These are phyloP conservation scores for Sphagnum tenellum DNA, from an alignment of 225 moss, liverwort and hornwort species.

Conservation along the genomic window DNA sequence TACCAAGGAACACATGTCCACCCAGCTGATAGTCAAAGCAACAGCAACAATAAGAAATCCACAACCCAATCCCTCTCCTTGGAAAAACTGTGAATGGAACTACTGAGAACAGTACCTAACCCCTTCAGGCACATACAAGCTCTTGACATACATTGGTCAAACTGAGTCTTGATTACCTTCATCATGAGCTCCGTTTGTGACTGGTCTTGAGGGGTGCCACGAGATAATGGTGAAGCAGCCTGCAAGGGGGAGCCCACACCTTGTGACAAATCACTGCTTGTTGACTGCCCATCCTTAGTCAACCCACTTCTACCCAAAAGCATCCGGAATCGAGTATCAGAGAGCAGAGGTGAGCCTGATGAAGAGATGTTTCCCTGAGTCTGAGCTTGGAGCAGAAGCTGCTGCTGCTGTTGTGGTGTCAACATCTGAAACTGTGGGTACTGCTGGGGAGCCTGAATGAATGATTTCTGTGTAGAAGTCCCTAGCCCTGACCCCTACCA, in stretches of 20 bases:
- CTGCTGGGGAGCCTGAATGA: constrained; percentile 62
- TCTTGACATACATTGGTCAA: too few relatives aligned
- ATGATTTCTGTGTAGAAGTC: constrained; percentile 71
- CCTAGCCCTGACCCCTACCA: too few relatives aligned
- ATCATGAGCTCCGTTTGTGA: constrained; percentile 62
- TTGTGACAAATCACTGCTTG: constrained; percentile 72
- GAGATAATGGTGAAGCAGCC: constrained; percentile 77
- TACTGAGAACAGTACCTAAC: too few relatives aligned
- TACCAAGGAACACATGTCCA: too few relatives aligned
- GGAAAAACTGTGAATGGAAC: too few relatives aligned
- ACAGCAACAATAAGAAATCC: too few relatives aligned
- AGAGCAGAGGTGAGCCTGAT: constrained; percentile 75
- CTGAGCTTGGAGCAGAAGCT: constrained; percentile 72
- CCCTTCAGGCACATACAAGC: too few relatives aligned
- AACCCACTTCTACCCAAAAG: constrained; percentile 58
- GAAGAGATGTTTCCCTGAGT: constrained; percentile 64
- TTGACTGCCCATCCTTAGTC: constrained; percentile 82
- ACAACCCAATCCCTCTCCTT: too few relatives aligned
- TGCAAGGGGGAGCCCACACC: constrained; percentile 97
- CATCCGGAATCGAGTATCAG: constrained; percentile 85
- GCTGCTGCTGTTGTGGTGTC: constrained; percentile 56
- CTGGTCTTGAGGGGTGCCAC: constrained; percentile 63
- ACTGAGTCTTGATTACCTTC: constrained; percentile 44
- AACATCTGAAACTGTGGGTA: constrained; percentile 88
- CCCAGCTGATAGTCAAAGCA: too few relatives aligned